Evolutionary conservation across 1,284 basidiomycete species (phyloP).

Genomic region (Crepidotus sp.): DNA sequence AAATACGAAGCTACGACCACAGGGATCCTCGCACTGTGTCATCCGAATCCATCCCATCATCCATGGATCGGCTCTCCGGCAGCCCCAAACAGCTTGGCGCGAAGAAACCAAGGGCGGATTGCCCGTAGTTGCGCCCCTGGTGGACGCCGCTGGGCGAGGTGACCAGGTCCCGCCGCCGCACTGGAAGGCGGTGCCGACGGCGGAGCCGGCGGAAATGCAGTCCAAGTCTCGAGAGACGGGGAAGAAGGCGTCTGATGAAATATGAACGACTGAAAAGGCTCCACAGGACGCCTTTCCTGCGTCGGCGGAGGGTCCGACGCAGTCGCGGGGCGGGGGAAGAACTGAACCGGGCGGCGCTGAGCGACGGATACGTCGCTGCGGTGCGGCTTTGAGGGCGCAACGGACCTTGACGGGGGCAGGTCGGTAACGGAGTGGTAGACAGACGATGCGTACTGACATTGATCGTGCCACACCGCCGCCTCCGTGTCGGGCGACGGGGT

Average conservation of each 20-base stretch:
- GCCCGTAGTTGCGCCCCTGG: conserved; percentile 22
- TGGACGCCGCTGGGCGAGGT: conserved; percentile 13
- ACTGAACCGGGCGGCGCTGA: conserved; percentile 34
- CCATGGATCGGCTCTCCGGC: conserved; percentile 1
- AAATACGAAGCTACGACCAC: conserved; percentile 1
- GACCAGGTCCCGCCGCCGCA: conserved; percentile 22
- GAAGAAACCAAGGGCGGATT: conserved; percentile 17
- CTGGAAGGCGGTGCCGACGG: conserved; percentile 24
- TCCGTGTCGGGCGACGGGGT: conserved; percentile 33
- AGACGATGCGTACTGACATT: conserved; percentile 38
- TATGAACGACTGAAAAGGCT: conserved; percentile 19
- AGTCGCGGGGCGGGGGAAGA: conserved; percentile 39
- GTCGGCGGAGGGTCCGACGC: conserved; percentile 18
- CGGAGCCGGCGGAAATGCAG: conserved; percentile 22
- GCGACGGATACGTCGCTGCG: conserved; percentile 25
- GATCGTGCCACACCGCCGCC: conserved; percentile 27
- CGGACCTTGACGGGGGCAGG: conserved; percentile 30
- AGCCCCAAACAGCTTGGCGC: conserved; percentile 15
- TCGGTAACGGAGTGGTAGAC: conserved; percentile 34
- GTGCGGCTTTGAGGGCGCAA: conserved; percentile 21
- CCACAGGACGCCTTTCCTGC: conserved; percentile 8
- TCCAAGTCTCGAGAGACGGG: conserved; percentile 20
- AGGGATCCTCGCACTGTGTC: not conserved
- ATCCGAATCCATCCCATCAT: not conserved
- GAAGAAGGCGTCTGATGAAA: conserved; percentile 20